Evolutionary conservation across 1,284 basidiomycete genomes (phyloP).

Genomic region (Moesziomyces parantarcticus): DNA sequence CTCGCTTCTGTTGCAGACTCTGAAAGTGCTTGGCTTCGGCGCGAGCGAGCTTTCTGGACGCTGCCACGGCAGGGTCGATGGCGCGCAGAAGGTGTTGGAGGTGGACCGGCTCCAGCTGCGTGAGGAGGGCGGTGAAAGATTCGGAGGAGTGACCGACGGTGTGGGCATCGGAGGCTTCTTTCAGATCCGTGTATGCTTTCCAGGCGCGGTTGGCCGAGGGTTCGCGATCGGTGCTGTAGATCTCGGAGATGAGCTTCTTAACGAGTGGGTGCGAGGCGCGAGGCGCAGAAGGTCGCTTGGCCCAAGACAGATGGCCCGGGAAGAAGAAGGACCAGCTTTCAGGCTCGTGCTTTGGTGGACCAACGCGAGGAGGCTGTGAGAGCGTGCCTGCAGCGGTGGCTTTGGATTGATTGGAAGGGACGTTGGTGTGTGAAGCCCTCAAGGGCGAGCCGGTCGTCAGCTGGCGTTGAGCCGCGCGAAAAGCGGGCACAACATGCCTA

Average conservation of each 20-base stretch:
- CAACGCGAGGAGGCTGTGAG: neutral
- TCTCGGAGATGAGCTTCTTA: slow-evolving; percentile 42
- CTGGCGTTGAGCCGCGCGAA: slow-evolving; percentile 11
- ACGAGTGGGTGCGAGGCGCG: slow-evolving; percentile 48
- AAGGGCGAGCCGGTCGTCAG: neutral
- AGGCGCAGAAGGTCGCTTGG: slow-evolving; percentile 1
- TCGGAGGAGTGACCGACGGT: slow-evolving; percentile 6
- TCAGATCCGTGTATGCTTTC: slow-evolving; percentile 48
- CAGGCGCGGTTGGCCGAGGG: slow-evolving; percentile 47
- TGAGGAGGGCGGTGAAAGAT: slow-evolving; percentile 27
- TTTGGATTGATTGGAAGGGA: neutral
- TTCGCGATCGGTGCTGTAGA: slow-evolving; percentile 43
- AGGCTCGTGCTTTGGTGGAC: slow-evolving; percentile 6
- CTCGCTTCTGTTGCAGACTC: slow-evolving; percentile 24
- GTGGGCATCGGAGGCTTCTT: slow-evolving; percentile 23
- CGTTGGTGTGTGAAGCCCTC: slow-evolving; percentile 1
- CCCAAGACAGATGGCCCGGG: slow-evolving; percentile 29
- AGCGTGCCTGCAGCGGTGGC: neutral
- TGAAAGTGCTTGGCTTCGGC: slow-evolving; percentile 32
- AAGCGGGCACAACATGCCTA: slow-evolving; percentile 33
- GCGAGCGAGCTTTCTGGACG: slow-evolving; percentile 21
- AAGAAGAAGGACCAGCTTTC: slow-evolving; percentile 50
- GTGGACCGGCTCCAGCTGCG: slow-evolving; percentile 33
- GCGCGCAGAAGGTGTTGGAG: slow-evolving; percentile 48
- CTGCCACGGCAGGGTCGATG: slow-evolving; percentile 44